A percentile compares a stretch with the other conserved stretches of the same genome.
Evolutionary conservation across 176 grass and related monocot species (phyloP).

Genomic region (Calamus simplicifolius): DNA sequence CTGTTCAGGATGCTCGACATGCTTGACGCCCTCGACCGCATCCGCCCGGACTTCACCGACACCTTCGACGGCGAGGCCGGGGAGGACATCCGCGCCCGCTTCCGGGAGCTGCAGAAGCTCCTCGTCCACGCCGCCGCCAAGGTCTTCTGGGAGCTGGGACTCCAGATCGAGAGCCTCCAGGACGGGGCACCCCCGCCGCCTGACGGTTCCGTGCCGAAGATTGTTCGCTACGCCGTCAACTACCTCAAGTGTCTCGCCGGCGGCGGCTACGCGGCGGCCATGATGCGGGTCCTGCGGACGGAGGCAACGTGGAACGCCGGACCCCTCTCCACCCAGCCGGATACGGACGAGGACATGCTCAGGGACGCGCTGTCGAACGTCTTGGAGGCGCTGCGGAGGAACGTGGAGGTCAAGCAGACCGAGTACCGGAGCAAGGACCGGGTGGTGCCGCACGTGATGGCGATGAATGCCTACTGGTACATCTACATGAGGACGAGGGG

Average conservation of each 20-base stretch:
- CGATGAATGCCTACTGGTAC: constrained; percentile 78
- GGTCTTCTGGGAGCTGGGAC: constrained; percentile 52
- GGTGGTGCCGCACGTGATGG: constrained; percentile 35
- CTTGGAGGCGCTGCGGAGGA: constrained; percentile 44
- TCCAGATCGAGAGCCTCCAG: constrained; percentile 30
- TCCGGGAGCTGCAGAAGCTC: constrained; percentile 47
- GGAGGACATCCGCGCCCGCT: constrained; percentile 26
- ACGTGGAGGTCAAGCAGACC: constrained; percentile 41
- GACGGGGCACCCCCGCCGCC: neutral
- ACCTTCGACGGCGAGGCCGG: constrained; percentile 39
- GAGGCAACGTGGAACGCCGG: constrained; percentile 11
- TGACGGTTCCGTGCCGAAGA: constrained; percentile 43
- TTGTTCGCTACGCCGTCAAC: constrained; percentile 60
- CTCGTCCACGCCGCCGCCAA: constrained; percentile 32
- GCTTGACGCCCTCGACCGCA: constrained; percentile 33
- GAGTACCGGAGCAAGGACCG: constrained; percentile 5
- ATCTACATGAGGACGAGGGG: constrained; percentile 55
- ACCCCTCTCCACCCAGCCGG: neutral
- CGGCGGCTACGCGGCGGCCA: constrained; percentile 37
- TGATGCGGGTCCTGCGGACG: constrained; percentile 34
- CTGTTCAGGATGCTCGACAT: constrained; percentile 78
- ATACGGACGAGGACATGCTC: constrained; percentile 1
- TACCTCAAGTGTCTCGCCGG: constrained; percentile 55
- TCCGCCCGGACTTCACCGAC: constrained; percentile 18
- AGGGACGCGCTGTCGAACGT: constrained; percentile 28